phyloP scores from a whole-genome alignment of 257 asterid species.

The Primulina tabacum region DNA sequence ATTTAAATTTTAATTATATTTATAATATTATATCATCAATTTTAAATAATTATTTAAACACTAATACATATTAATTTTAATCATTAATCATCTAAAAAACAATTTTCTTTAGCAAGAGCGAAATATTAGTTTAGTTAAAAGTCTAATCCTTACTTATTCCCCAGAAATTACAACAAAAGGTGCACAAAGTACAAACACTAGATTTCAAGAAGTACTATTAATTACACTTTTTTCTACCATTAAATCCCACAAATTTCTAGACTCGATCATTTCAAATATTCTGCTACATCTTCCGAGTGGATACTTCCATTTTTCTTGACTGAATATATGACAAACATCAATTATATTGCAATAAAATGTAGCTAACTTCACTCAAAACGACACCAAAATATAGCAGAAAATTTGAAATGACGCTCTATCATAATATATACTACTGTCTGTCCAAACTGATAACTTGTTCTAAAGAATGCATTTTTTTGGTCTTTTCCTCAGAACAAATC shows the following conservation, averaged over 20 bases:
- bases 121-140: too few relatives aligned
- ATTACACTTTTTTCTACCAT: constrained; percentile 16
- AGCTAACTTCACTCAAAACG: neutral
- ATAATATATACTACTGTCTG: neutral
- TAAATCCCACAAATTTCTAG: neutral
- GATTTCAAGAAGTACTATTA: constrained; percentile 14
- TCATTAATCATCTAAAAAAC: too few relatives aligned
- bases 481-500: constrained; percentile 54
- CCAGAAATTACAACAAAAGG: constrained; percentile 26
- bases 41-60: too few relatives aligned
- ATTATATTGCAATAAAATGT: too few relatives aligned
- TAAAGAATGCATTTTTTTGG: constrained; percentile 21
- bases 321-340: neutral
- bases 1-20: too few relatives aligned
- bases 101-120: too few relatives aligned
- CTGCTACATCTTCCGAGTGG: neutral
- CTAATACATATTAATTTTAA: too few relatives aligned
- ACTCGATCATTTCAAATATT: neutral
- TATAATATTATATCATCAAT: too few relatives aligned
- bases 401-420: neutral
- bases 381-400: neutral
- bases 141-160: neutral
- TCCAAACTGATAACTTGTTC: constrained; percentile 38
- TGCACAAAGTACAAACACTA: constrained; percentile 27
- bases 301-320: too few relatives aligned